phyloP scores from a whole-genome alignment of 768 basidiomycete genomes.

The Trichaptum fuscoviolaceum region DNA sequence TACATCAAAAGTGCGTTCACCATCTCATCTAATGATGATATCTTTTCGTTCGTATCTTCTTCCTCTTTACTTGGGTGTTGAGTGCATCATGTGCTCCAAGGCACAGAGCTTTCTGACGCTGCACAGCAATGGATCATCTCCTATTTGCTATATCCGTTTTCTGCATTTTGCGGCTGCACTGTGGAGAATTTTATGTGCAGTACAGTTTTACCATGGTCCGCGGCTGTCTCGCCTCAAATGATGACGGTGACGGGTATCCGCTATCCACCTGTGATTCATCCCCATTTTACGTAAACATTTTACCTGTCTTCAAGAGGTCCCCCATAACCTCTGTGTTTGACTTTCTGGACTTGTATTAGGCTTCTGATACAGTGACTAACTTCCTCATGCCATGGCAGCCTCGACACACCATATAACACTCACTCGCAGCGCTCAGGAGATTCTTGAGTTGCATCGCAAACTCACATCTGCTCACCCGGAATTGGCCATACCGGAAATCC shows the following conservation, averaged over 20 bases:
- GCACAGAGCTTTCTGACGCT: background rate
- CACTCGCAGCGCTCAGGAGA: slow-evolving; percentile 68
- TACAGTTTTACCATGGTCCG: background rate
- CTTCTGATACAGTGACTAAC: background rate
- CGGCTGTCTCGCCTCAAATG: background rate
- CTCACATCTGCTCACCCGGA: slow-evolving; percentile 60
- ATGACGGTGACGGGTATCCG: background rate
- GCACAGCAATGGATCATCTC: background rate
- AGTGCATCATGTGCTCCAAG: background rate
- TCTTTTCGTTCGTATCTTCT: background rate
- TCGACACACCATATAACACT: slow-evolving; percentile 89
- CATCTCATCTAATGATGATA: slow-evolving; percentile 8
- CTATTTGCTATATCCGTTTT: slow-evolving; percentile 20
- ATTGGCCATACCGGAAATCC: slow-evolving; percentile 53
- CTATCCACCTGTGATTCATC: background rate
- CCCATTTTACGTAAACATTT: background rate
- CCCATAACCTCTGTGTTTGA: too few relatives aligned
- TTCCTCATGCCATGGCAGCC: slow-evolving; percentile 37
- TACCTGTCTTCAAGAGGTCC: background rate
- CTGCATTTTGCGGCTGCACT: slow-evolving; percentile 4
- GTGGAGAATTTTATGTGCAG: background rate
- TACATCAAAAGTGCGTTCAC: slow-evolving; percentile 82
- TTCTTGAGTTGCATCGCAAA: slow-evolving; percentile 79
- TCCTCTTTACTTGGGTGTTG: background rate
- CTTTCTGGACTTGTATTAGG: background rate